These are phyloP conservation scores for Styphnolobium japonicum DNA, from an alignment of 306 rosid species.

Conservation along the genomic window DNA sequence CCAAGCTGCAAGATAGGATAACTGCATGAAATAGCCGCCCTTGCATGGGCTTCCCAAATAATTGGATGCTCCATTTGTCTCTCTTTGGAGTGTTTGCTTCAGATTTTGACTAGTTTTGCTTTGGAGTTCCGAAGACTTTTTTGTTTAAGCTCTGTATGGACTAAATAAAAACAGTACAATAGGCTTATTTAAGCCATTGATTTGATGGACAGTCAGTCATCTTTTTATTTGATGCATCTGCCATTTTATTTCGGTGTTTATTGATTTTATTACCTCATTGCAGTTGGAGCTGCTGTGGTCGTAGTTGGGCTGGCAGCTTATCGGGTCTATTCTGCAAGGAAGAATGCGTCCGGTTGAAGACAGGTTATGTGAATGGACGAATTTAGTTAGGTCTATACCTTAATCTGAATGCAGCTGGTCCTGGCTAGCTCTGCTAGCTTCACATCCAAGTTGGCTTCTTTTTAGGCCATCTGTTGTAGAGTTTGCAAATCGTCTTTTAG, in stretches of 20 bases:
- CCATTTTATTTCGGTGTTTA: not conserved
- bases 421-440: slow-evolving; percentile 23
- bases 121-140: not conserved
- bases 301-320: slow-evolving; percentile 89
- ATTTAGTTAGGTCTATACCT: not conserved
- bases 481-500: slow-evolving; percentile 9
- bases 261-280: no score
- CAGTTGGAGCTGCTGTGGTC: slow-evolving; percentile 95
- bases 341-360: slow-evolving; percentile 59
- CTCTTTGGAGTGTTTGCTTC: not conserved
- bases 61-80: not conserved
- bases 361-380: not conserved
- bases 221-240: not conserved
- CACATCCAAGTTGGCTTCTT: slow-evolving; percentile 33
- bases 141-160: not conserved
- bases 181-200: not conserved
- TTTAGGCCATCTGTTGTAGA: slow-evolving; percentile 36
- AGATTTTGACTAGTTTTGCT: not conserved
- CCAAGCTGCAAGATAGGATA: not conserved
- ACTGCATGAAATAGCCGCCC: not conserved
- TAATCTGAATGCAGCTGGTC: slow-evolving; percentile 12
- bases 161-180: not conserved
- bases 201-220: not conserved
- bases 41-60: not conserved
- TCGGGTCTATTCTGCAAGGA: slow-evolving; percentile 84